A percentile compares a stretch with the other conserved stretches of the same genome.
These are phyloP conservation scores for Astrephomene gubernaculifera DNA, from an alignment of 139 green algal species.

Conservation along the genomic window DNA sequence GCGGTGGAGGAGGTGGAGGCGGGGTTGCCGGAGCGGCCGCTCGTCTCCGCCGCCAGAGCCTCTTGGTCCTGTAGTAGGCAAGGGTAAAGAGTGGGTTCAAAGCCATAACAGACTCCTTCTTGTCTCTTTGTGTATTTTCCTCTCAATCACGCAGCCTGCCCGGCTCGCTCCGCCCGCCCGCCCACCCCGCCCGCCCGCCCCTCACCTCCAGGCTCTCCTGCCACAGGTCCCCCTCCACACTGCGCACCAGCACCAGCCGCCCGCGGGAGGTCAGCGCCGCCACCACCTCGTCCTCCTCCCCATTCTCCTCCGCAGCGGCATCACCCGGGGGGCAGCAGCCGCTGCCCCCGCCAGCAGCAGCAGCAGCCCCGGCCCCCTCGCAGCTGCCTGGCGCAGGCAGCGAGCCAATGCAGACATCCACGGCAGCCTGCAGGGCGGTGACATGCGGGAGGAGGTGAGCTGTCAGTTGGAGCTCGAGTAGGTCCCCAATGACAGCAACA, in stretches of 20 bases:
- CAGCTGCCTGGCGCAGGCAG: not conserved
- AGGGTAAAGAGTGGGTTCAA: not conserved
- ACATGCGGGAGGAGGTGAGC: too few relatives aligned
- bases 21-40: not conserved
- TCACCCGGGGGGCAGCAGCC: not conserved
- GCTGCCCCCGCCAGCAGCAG: not conserved
- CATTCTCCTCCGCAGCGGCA: not conserved
- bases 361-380: not conserved
- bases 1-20: too few relatives aligned
- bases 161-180: not conserved
- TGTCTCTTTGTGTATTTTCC: not conserved
- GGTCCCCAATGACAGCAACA: too few relatives aligned
- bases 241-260: conserved; percentile 57
- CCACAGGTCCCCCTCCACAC: conserved; percentile 79
- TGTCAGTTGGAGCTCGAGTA: too few relatives aligned
- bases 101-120: not conserved
- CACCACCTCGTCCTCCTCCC: conserved; percentile 57
- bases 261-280: conserved; percentile 72
- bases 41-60: not conserved
- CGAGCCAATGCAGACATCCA: conserved; percentile 54
- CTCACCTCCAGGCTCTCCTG: conserved; percentile 71
- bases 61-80: conserved; percentile 1
- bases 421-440: conserved; percentile 35
- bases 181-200: not conserved
- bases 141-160: not conserved